Conservation (phyloP, 73 alveolate species). For the Paramecium bursaria region DNA sequence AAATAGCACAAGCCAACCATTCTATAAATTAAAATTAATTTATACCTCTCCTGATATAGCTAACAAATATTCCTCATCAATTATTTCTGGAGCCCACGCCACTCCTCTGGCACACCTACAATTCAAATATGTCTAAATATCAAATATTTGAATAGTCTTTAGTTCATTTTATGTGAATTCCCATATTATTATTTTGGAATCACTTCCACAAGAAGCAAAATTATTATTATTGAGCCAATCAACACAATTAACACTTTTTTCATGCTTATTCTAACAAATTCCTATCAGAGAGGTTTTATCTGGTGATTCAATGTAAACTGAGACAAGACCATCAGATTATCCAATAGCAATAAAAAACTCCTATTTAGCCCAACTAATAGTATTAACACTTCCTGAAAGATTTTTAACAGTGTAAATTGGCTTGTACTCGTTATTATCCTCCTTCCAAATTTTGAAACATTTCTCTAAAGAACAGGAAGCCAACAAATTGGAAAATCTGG, state of each 20-base stretch:
- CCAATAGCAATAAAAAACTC: constrained; percentile 24
- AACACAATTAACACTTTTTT: constrained; percentile 18
- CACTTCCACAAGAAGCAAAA: constrained; percentile 37
- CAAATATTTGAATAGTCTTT: neutral
- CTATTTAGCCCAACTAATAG: neutral
- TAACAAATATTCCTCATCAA: neutral
- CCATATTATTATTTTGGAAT: neutral
- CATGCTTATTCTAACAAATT: neutral
- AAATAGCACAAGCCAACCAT: neutral
- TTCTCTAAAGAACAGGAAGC: constrained; percentile 83
- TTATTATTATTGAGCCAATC: constrained; percentile 15
- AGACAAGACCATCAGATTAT: constrained; percentile 48
- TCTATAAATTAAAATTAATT: too few relatives aligned
- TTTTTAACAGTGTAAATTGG: neutral
- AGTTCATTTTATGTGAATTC: neutral
- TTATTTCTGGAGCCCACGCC: constrained; percentile 50
- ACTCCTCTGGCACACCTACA: constrained; percentile 41
- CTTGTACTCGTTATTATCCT: neutral
- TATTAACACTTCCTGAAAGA: neutral
- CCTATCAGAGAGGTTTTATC: neutral
- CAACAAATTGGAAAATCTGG: constrained; percentile 74
- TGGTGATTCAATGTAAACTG: constrained; percentile 28
- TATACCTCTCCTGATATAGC: constrained; percentile 48
- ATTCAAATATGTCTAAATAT: neutral
- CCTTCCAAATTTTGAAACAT: constrained; percentile 62